Evolutionary conservation across 805 yeast genomes (phyloP).

Genomic region (Yamadazyma sp.): DNA sequence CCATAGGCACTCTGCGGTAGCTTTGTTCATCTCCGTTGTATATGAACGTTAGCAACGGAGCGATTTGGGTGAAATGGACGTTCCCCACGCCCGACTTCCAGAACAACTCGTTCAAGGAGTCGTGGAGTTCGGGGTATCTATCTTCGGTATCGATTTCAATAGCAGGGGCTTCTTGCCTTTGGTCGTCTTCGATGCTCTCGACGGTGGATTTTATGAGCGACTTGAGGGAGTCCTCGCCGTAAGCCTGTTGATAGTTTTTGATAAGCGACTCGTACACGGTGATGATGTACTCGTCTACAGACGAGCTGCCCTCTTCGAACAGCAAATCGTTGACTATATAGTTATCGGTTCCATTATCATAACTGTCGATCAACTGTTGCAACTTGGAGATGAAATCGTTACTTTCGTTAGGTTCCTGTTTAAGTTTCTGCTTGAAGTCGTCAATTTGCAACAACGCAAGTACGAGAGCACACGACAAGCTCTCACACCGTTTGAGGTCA

Average conservation of each 20-base stretch:
- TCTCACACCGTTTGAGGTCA: neutral
- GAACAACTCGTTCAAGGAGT: slow-evolving; percentile 34
- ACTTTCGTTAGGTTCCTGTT: neutral
- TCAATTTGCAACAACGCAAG: slow-evolving; percentile 13
- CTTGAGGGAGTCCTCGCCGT: slow-evolving; percentile 10
- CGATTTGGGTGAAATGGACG: slow-evolving; percentile 26
- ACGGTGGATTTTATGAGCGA: slow-evolving; percentile 27
- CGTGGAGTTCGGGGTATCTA: slow-evolving; percentile 26
- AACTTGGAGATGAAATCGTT: slow-evolving; percentile 7
- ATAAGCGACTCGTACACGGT: slow-evolving; percentile 14
- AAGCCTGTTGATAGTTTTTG: slow-evolving; percentile 1
- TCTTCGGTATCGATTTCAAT: slow-evolving; percentile 35
- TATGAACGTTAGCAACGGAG: slow-evolving; percentile 33
- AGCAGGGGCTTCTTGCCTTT: slow-evolving; percentile 19
- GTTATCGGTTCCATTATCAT: slow-evolving; percentile 5
- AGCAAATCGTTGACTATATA: slow-evolving; percentile 11
- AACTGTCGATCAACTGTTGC: slow-evolving; percentile 1
- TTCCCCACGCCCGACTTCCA: slow-evolving; percentile 36
- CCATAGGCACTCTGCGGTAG: slow-evolving; percentile 20
- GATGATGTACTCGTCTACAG: neutral
- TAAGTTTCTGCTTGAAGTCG: slow-evolving; percentile 10
- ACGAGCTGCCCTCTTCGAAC: slow-evolving; percentile 11
- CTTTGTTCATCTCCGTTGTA: slow-evolving; percentile 28
- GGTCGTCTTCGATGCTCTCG: slow-evolving; percentile 25
- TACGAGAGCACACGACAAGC: slow-evolving; percentile 6